Percentiles rank a stretch among this genome's conserved stretches.
Conservation (phyloP, 169 alveolate species). For the Theileria sp. region DNA sequence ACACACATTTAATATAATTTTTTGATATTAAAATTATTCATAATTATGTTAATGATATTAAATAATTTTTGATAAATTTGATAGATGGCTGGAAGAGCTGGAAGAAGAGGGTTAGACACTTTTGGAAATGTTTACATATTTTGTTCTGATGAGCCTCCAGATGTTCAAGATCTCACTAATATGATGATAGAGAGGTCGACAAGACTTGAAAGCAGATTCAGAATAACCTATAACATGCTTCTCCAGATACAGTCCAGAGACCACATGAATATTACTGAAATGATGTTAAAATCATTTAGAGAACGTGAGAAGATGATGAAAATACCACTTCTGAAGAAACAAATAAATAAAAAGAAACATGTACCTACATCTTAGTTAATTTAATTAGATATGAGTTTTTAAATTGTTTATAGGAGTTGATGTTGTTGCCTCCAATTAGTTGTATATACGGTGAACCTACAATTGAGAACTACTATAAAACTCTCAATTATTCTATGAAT, state of each 20-base stretch:
- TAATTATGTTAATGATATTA: no score
- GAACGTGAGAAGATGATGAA: slow-evolving; percentile 81
- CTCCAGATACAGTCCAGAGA: slow-evolving; percentile 80
- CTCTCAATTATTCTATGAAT: slow-evolving; percentile 21
- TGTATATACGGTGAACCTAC: slow-evolving; percentile 63
- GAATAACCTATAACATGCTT: slow-evolving; percentile 88
- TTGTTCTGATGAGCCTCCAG: slow-evolving; percentile 86
- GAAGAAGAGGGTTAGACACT: slow-evolving; percentile 97
- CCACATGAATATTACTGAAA: slow-evolving; percentile 78
- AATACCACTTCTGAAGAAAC: slow-evolving; percentile 46
- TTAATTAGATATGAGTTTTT: not conserved
- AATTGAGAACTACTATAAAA: slow-evolving; percentile 53
- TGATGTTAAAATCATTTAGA: slow-evolving; percentile 83
- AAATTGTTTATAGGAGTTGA: slow-evolving; percentile 34
- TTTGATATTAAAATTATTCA: not conserved
- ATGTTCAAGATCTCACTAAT: slow-evolving; percentile 81
- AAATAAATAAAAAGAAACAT: slow-evolving; percentile 41
- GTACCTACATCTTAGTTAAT: not conserved
- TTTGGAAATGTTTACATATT: slow-evolving; percentile 93
- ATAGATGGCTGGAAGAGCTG: slow-evolving; percentile 99
- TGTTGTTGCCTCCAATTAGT: slow-evolving; percentile 35
- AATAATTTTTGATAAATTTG: not conserved
- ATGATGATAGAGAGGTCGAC: slow-evolving; percentile 84
- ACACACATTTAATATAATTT: not conserved
- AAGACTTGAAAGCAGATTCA: slow-evolving; percentile 86